These are phyloP conservation scores for Lotmaria passim DNA, from an alignment of 208 protist species.

Conservation along the genomic window DNA sequence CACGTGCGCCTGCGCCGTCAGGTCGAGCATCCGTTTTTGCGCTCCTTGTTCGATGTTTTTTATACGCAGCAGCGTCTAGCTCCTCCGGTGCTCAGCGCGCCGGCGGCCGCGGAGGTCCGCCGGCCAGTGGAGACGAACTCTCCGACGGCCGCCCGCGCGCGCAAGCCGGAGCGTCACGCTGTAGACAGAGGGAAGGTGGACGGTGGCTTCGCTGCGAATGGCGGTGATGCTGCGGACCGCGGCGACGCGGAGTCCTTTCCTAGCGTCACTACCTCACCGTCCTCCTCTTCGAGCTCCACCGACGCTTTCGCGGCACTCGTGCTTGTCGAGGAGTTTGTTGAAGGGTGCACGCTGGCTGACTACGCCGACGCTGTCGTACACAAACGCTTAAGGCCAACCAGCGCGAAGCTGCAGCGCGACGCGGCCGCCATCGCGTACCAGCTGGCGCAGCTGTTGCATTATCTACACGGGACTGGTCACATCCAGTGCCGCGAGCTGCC, in stretches of 20 bases:
- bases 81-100: neutral
- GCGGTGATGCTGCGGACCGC: neutral
- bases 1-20: slow-evolving; percentile 27
- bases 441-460: slow-evolving; percentile 16
- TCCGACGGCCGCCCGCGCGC: neutral
- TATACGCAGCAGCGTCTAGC: slow-evolving; percentile 13
- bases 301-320: slow-evolving; percentile 11
- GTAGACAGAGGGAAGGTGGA: neutral
- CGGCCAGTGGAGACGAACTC: slow-evolving; percentile 1
- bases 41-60: slow-evolving; percentile 30
- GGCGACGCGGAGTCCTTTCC: neutral
- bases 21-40: slow-evolving; percentile 27
- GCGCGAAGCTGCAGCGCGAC: slow-evolving; percentile 17
- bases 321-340: slow-evolving; percentile 25
- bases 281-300: neutral
- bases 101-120: neutral
- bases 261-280: neutral
- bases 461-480: slow-evolving; percentile 12
- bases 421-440: slow-evolving; percentile 23
- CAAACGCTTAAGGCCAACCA: neutral
- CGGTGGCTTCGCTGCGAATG: neutral
- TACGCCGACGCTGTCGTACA: slow-evolving; percentile 23
- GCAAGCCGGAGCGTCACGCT: neutral
- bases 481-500: slow-evolving; percentile 25
- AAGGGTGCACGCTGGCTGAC: slow-evolving; percentile 32